Conservation (phyloP, 306 rosid genomes). For the Sphenostylis stenocarpa region DNA sequence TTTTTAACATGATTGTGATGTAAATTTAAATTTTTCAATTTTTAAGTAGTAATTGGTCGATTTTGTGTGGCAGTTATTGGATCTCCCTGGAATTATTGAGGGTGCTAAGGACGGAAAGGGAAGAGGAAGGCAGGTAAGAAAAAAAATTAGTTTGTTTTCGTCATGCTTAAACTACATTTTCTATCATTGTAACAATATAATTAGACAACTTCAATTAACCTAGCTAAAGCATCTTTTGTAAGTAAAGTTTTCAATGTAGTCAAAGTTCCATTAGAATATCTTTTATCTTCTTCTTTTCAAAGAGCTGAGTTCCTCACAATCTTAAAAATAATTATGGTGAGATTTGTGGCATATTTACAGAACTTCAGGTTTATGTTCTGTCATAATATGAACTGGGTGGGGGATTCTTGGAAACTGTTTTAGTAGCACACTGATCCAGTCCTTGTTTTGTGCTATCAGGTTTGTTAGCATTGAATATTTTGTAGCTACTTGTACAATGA, state of each 20-base stretch:
- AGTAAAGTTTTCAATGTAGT: neutral
- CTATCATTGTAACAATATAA: neutral
- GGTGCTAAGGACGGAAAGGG: constrained; percentile 99
- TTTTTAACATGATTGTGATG: constrained; percentile 1
- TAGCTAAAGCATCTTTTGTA: neutral
- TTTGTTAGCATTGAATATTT: neutral
- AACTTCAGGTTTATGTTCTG: constrained; percentile 7
- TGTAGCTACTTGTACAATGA: neutral
- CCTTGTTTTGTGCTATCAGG: neutral
- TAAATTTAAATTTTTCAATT: constrained; percentile 5
- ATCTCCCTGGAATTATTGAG: constrained; percentile 98
- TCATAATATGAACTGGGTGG: neutral
- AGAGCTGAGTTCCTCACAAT: neutral
- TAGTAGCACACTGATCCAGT: neutral
- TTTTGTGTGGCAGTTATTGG: constrained; percentile 77
- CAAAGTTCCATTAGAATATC: neutral
- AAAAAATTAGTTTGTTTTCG: neutral
- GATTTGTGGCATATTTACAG: constrained; percentile 7
- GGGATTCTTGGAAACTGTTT: neutral
- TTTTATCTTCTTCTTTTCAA: neutral
- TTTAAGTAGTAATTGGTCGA: constrained; percentile 12
- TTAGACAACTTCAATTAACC: neutral
- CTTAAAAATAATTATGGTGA: neutral
- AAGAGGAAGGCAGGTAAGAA: constrained; percentile 97
- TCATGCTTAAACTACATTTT: constrained; percentile 14